Evolutionary conservation across 768 basidiomycete genomes (phyloP), one percentile per base, ranked within the genome.

Genomic region (Daedaleopsis nitida): DNA sequence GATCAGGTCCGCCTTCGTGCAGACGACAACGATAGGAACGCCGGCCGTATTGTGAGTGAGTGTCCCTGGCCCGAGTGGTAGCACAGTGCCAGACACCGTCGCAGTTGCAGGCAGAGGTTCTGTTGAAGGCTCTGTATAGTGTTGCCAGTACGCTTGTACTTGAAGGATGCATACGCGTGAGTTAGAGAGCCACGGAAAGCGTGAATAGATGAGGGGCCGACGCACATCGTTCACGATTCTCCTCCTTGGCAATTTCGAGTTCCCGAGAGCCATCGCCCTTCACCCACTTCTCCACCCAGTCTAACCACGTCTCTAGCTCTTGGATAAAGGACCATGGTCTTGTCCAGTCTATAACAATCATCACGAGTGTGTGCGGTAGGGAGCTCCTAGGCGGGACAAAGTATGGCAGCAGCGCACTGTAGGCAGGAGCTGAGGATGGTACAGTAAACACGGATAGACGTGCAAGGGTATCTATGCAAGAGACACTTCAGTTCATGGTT

Each of bases 261-360:
- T 94, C 92, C 51, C 90, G 78, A 9, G 87, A 81, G 0, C 76
- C 78, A 63, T 92, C 90, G 2, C 86, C 86, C 57, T 85, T 83
- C 0, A 84, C 82, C 92, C 93, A 94, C 24, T 75, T 74, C 69
- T 96, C 92, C 7, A 97, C 80, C 92, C 94, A 95, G 49, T 72
- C 75, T 50, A 98, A 76, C 96, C 96, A 98, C 49, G 77, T 82
- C 62, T 91, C 79, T 11, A 99, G 76, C 68, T 98, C 90, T 14
- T 89, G 85, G 1, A 97, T 77, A 72, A 98, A 98, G 1, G 87
- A 84, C 86, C 93, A 96, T 1, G 96, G 96, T 65, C 84, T 84
- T 66, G 94, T 96, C 96, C 97, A 99, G 73, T 99, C 96, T 11
- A 99, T 77, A 0, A 88, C 86, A 66, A 98, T 90, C 69, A 97